Conservation (phyloP, 352 stramenopile species). For the Phytophthora macrochlamydospora region DNA sequence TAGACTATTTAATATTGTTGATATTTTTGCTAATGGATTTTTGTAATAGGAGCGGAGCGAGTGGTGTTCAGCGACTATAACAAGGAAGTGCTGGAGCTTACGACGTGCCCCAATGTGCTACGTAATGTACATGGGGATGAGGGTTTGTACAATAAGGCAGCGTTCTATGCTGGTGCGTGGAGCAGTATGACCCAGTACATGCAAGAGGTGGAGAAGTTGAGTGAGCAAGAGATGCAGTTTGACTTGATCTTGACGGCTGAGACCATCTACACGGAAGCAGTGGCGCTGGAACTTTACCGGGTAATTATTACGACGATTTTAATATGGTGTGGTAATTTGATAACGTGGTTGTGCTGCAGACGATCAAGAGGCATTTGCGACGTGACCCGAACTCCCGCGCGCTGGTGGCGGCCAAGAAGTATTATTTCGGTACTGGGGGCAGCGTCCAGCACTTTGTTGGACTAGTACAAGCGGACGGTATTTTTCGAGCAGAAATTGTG, state of each 20-base stretch:
- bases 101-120: conserved; percentile 80
- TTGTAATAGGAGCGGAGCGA: conserved; percentile 45
- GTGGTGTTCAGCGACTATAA: conserved; percentile 90
- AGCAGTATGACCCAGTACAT: conserved; percentile 62
- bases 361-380: conserved; percentile 78
- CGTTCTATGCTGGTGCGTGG: conserved; percentile 85
- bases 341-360: conserved; percentile 36
- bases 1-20: background rate
- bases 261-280: conserved; percentile 85
- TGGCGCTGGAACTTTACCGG: conserved; percentile 73
- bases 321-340: background rate
- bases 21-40: background rate
- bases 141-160: conserved; percentile 39
- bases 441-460: conserved; percentile 86
- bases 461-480: conserved; percentile 49
- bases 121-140: conserved; percentile 41
- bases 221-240: conserved; percentile 48
- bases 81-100: conserved; percentile 87
- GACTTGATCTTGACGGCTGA: conserved; percentile 86
- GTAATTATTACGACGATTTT: conserved; percentile 25
- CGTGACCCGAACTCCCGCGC: conserved; percentile 44
- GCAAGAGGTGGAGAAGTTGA: conserved; percentile 37
- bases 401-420: conserved; percentile 85
- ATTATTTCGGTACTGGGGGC: conserved; percentile 88
- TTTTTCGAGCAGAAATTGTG: conserved; percentile 61